Conservation (phyloP, 192 early-diverging fungal species). For the Funneliformis geosporum region DNA sequence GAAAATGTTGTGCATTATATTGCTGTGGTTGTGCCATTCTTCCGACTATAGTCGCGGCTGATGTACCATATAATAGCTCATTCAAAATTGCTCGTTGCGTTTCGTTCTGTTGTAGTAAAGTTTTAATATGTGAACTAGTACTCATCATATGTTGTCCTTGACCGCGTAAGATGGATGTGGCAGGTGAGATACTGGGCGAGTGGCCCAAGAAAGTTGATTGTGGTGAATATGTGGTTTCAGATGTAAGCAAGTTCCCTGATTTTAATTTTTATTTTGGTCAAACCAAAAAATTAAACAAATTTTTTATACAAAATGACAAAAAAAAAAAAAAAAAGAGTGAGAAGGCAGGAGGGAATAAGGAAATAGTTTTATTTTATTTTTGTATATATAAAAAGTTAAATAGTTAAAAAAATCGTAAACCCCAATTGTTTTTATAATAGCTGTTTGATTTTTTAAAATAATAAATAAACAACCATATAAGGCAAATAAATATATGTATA, state of each 20-base stretch:
- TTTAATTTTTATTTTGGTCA: neutral
- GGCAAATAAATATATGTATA: neutral
- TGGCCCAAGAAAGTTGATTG: constrained; percentile 32
- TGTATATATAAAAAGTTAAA: neutral
- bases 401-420: neutral
- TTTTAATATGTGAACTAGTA: constrained; percentile 38
- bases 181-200: constrained; percentile 45
- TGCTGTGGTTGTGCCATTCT: constrained; percentile 2
- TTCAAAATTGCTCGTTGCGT: constrained; percentile 41
- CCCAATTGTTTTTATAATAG: neutral
- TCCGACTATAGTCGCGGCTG: neutral
- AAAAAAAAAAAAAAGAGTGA: neutral
- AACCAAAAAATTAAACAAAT: neutral
- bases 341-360: neutral
- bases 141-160: constrained; percentile 34
- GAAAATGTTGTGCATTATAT: neutral
- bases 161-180: constrained; percentile 40
- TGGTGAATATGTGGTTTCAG: constrained; percentile 34
- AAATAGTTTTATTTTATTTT: neutral
- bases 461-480: neutral
- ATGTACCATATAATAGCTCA: constrained; percentile 28
- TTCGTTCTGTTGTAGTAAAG: constrained; percentile 53
- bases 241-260: constrained; percentile 7
- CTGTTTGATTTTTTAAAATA: neutral
- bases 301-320: neutral